Conservation (phyloP, 164 flowering plant genomes). For the Echeveria elegans region DNA sequence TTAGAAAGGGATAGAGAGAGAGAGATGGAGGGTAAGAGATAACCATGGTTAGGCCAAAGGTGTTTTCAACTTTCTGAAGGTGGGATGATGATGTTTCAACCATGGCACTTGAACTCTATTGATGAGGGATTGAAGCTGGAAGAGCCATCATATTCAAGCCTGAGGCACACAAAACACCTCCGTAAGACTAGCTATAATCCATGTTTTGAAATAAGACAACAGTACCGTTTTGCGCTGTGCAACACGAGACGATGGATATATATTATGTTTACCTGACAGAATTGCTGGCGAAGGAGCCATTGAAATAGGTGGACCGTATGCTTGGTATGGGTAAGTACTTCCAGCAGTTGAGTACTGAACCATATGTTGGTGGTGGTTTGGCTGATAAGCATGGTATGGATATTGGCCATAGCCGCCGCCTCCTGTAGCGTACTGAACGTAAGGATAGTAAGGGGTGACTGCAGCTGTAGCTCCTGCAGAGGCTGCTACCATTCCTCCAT, state of each 20-base stretch:
- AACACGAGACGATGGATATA: too few species aligned
- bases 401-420: conserved; percentile 55
- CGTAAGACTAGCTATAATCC: conserved; percentile 30
- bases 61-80: conserved; percentile 18
- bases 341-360: conserved; percentile 50
- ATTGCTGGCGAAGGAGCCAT: conserved; percentile 55
- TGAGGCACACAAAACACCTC: conserved; percentile 70
- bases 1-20: conserved; percentile 12
- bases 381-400: conserved; percentile 32
- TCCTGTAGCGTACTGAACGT: conserved; percentile 43
- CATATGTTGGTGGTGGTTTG: conserved; percentile 8
- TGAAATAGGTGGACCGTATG: conserved; percentile 64
- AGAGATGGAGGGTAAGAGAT: conserved; percentile 22
- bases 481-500: too few species aligned
- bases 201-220: too few species aligned
- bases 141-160: conserved; percentile 74
- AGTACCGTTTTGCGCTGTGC: too few species aligned
- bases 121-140: conserved; percentile 58
- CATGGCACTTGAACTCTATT: conserved; percentile 25
- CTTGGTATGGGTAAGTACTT: conserved; percentile 39
- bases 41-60: conserved; percentile 93
- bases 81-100: conserved; percentile 8
- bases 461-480: conserved; percentile 31
- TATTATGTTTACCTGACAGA: conserved; percentile 44
- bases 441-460: conserved; percentile 37